Evolutionary conservation across 192 early-diverging fungal genomes (phyloP).

Genomic region (Coemansia sp.): DNA sequence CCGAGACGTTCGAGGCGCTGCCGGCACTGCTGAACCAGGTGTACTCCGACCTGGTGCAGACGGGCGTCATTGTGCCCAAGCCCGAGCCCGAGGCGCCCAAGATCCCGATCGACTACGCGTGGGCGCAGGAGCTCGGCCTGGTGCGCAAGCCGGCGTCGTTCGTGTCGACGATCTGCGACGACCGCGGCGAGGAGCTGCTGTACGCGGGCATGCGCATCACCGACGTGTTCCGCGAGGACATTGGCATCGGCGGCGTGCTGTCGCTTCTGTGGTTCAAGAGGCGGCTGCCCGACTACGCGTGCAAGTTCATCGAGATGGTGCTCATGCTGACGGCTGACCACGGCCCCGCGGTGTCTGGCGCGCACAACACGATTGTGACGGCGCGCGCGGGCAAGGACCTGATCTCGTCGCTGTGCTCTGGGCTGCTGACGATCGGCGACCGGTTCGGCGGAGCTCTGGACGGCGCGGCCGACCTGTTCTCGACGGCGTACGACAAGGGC

Average conservation of each 20-base stretch:
- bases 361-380: constrained; percentile 85
- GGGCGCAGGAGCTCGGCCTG: constrained; percentile 97
- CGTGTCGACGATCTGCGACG: constrained; percentile 98
- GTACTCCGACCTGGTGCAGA: constrained; percentile 72
- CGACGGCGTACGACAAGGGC: constrained; percentile 88
- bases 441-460: constrained; percentile 97
- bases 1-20: constrained; percentile 94
- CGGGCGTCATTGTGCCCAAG: constrained; percentile 64
- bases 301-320: constrained; percentile 99
- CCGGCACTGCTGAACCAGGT: constrained; percentile 75
- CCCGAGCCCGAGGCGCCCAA: constrained; percentile 93
- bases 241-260: constrained; percentile 97
- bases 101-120: constrained; percentile 98
- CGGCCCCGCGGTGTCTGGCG: constrained; percentile 96
- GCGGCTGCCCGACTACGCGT: constrained; percentile 88
- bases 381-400: constrained; percentile 98
- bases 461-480: constrained; percentile 91
- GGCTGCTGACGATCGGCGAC: constrained; percentile 95
- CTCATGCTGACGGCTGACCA: constrained; percentile 99
- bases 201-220: constrained; percentile 99
- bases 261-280: constrained; percentile 99
- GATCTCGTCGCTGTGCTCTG: constrained; percentile 90
- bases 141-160: constrained; percentile 98
- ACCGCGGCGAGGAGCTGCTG: constrained; percentile 97
- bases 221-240: constrained; percentile 97